phyloP scores from a whole-genome alignment of 768 basidiomycete species.

The Rhizopogon roseolus region DNA sequence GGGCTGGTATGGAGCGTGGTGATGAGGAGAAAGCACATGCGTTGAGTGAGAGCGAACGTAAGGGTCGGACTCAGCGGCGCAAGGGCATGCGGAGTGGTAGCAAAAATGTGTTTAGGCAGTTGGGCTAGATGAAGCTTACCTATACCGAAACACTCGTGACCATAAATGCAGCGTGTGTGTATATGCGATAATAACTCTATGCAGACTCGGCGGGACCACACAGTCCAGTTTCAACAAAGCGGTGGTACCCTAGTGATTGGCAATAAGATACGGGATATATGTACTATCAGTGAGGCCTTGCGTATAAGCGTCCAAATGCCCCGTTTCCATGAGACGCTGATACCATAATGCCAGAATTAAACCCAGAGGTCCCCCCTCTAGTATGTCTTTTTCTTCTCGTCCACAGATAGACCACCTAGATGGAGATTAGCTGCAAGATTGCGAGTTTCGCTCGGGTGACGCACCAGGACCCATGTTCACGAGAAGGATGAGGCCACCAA shows the following conservation, averaged over 20 bases:
- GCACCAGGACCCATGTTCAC: constrained; percentile 97
- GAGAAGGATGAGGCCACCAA: constrained; percentile 93
- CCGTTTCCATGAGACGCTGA: neutral
- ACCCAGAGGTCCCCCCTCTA: constrained; percentile 19
- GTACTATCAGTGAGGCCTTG: neutral
- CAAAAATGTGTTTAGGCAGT: constrained; percentile 68
- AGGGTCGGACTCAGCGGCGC: constrained; percentile 76
- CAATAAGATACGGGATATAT: constrained; percentile 1
- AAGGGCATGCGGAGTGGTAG: constrained; percentile 84
- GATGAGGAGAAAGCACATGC: constrained; percentile 42
- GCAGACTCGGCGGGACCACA: no score
- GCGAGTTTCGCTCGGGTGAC: constrained; percentile 14
- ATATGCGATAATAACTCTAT: neutral
- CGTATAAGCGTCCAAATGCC: neutral
- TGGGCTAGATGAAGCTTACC: constrained; percentile 6
- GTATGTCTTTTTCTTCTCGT: constrained; percentile 98
- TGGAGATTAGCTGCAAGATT: constrained; percentile 1
- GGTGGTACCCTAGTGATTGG: neutral
- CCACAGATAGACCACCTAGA: constrained; percentile 88
- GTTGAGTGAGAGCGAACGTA: constrained; percentile 61
- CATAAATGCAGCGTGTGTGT: neutral
- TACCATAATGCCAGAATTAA: neutral
- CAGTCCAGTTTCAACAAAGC: neutral
- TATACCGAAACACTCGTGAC: neutral
- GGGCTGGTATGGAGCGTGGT: constrained; percentile 86